phyloP scores from a whole-genome alignment of 257 asterid species.

The Jacaranda mimosifolia region DNA sequence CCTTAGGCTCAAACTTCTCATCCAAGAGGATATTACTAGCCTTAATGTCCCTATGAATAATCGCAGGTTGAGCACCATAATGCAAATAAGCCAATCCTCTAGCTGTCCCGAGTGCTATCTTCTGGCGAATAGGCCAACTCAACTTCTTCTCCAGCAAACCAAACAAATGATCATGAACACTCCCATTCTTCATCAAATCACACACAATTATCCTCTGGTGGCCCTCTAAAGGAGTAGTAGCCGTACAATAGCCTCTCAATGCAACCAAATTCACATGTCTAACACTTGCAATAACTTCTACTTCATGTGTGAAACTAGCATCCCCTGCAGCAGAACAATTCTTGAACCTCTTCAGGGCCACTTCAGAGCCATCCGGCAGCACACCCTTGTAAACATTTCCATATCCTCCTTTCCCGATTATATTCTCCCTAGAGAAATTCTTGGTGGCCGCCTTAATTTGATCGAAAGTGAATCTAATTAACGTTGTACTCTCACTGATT shows the following conservation, averaged over 20 bases:
- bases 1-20: slow-evolving; percentile 79
- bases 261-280: slow-evolving; percentile 86
- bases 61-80: slow-evolving; percentile 73
- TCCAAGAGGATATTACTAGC: slow-evolving; percentile 89
- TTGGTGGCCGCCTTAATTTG: slow-evolving; percentile 69
- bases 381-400: slow-evolving; percentile 88
- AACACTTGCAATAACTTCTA: slow-evolving; percentile 87
- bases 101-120: slow-evolving; percentile 85
- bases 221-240: slow-evolving; percentile 75
- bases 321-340: slow-evolving; percentile 85
- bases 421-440: slow-evolving; percentile 60
- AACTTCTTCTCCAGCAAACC: slow-evolving; percentile 53
- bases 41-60: slow-evolving; percentile 86
- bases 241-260: slow-evolving; percentile 84
- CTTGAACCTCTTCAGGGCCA: slow-evolving; percentile 91
- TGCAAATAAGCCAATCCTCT: slow-evolving; percentile 88
- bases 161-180: slow-evolving; percentile 82
- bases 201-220: slow-evolving; percentile 91
- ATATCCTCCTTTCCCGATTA: slow-evolving; percentile 89
- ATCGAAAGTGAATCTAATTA: slow-evolving; percentile 66
- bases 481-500: slow-evolving; percentile 67
- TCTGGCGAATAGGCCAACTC: slow-evolving; percentile 84
- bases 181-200: slow-evolving; percentile 86
- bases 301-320: slow-evolving; percentile 71
- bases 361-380: slow-evolving; percentile 74